These are phyloP conservation scores for Gyrodon tennesseensis DNA, from an alignment of 1,284 basidiomycete species.

Conservation along the genomic window DNA sequence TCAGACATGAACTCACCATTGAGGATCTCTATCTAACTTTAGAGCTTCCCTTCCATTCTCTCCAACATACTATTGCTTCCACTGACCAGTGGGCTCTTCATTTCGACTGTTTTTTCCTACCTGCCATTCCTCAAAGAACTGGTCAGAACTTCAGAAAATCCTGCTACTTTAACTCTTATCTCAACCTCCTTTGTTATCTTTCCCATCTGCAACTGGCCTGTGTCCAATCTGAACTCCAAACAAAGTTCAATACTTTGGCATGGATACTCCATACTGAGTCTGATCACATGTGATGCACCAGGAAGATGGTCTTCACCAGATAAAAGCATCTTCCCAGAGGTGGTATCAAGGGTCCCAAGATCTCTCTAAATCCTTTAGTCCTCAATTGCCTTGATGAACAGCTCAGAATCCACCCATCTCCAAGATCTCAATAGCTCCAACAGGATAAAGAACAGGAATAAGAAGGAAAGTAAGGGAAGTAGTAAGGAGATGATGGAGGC, in stretches of 20 bases:
- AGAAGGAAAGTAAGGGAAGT: too few relatives aligned
- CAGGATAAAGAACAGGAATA: background rate
- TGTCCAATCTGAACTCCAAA: background rate
- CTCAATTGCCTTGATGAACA: background rate
- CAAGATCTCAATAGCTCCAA: background rate
- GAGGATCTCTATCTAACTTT: conserved; percentile 3
- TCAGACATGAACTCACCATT: accelerated
- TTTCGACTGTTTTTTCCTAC: background rate
- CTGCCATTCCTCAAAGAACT: background rate
- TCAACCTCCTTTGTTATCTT: background rate
- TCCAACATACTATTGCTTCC: background rate
- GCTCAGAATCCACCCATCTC: background rate
- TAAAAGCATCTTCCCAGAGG: background rate
- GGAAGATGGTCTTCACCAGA: background rate
- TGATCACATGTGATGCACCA: conserved; percentile 8
- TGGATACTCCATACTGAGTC: conserved; percentile 7
- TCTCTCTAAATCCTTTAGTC: background rate
- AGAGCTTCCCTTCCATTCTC: conserved; percentile 11
- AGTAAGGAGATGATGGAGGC: too few relatives aligned
- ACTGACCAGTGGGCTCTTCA: background rate
- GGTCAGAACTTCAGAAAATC: background rate
- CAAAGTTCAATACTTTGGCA: conserved; percentile 4
- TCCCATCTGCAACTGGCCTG: background rate
- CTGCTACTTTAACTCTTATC: background rate
- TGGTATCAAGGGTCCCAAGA: background rate